These are phyloP conservation scores for Syzygium syzygioides DNA, from an alignment of 441 rosid genomes.

Conservation along the genomic window DNA sequence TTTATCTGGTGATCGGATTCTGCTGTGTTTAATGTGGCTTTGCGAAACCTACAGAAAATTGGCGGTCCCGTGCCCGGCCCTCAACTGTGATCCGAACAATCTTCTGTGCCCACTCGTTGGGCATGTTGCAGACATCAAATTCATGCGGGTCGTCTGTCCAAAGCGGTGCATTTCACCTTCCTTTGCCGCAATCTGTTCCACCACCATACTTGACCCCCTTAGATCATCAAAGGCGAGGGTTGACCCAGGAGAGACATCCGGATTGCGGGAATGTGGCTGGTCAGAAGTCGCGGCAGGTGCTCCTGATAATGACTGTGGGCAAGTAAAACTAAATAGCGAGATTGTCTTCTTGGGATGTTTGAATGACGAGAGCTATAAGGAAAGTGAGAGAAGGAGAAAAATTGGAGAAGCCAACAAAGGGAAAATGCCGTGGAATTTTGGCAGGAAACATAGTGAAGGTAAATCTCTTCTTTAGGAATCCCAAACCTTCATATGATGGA, in stretches of 20 bases:
- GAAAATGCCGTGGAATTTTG: constrained; percentile 84
- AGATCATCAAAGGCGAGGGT: constrained; percentile 18
- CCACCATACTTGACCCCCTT: constrained; percentile 9
- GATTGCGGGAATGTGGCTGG: constrained; percentile 10
- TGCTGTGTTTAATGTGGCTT: neutral
- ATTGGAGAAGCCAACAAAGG: constrained; percentile 75
- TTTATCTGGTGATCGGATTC: neutral
- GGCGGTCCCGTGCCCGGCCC: constrained; percentile 14
- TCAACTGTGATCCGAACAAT: constrained; percentile 1
- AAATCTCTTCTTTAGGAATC: neutral
- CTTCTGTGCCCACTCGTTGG: constrained; percentile 11
- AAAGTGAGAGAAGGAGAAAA: constrained; percentile 47
- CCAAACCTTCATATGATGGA: neutral
- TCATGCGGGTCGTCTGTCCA: constrained; percentile 5
- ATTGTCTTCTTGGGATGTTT: constrained; percentile 2
- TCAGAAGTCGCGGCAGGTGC: constrained; percentile 6
- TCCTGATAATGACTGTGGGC: constrained; percentile 11
- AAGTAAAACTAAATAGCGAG: constrained; percentile 7
- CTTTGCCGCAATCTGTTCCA: constrained; percentile 12
- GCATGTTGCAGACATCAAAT: constrained; percentile 11
- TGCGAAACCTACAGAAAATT: constrained; percentile 21
- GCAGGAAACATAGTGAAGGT: constrained; percentile 70
- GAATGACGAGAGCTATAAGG: constrained; percentile 16
- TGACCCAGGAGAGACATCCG: constrained; percentile 17
- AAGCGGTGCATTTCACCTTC: constrained; percentile 13